A percentile compares a stretch with the other conserved stretches of the same genome.
Conservation (phyloP, 345 rosid species). For the Ricinus communis region DNA sequence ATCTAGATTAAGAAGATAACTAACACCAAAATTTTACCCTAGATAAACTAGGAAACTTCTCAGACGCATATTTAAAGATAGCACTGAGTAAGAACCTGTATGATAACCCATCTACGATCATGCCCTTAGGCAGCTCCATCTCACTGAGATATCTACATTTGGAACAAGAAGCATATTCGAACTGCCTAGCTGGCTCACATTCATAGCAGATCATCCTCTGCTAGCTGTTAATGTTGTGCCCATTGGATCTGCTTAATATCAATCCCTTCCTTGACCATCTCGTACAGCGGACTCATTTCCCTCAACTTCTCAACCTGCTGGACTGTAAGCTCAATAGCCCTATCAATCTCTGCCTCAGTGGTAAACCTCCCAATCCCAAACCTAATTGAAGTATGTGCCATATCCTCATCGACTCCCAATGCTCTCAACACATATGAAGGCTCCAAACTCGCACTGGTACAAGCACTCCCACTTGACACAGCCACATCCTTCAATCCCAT, state of each 20-base stretch:
- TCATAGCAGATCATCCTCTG: conserved; percentile 4
- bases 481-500: conserved; percentile 99
- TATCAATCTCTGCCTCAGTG: conserved; percentile 79
- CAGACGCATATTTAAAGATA: conserved; percentile 13
- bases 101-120: background rate
- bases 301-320: conserved; percentile 86
- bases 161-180: conserved; percentile 7
- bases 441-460: conserved; percentile 97
- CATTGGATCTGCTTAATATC: conserved; percentile 84
- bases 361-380: conserved; percentile 98
- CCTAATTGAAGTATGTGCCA: conserved; percentile 77
- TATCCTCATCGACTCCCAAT: conserved; percentile 95
- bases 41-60: conserved; percentile 13
- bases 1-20: background rate
- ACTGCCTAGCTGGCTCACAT: background rate
- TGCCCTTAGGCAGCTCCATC: conserved; percentile 4
- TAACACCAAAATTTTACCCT: conserved; percentile 13
- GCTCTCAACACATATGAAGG: conserved; percentile 96
- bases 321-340: conserved; percentile 80
- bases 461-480: conserved; percentile 97
- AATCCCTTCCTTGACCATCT: conserved; percentile 86
- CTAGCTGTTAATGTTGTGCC: conserved; percentile 70
- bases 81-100: conserved; percentile 3
- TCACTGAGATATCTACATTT: background rate
- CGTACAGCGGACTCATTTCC: conserved; percentile 97